Evolutionary conservation across 2,329 filamentous ascomycete genomes (phyloP).

Genomic region (Penicillium sp.): DNA sequence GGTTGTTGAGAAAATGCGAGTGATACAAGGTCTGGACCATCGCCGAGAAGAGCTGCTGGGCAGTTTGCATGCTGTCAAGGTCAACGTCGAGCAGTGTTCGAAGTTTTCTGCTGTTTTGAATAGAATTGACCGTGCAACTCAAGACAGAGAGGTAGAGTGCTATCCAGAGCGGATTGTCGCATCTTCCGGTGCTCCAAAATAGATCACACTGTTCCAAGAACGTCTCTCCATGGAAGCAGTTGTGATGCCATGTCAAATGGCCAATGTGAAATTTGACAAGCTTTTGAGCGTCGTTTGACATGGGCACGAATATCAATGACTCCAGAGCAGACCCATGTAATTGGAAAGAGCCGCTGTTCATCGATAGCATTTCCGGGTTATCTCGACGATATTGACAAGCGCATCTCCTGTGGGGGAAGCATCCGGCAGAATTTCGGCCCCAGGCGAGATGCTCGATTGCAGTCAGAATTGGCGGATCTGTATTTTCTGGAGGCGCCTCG

Average conservation of each 20-base stretch:
- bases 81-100: slow-evolving; percentile 21
- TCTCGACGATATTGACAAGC: slow-evolving; percentile 29
- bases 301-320: slow-evolving; percentile 13
- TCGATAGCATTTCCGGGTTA: slow-evolving; percentile 14
- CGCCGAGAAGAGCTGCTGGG: slow-evolving; percentile 30
- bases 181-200: slow-evolving; percentile 27
- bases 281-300: slow-evolving; percentile 19
- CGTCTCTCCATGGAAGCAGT: slow-evolving; percentile 27
- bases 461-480: slow-evolving; percentile 33
- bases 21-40: slow-evolving; percentile 39
- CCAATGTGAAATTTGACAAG: slow-evolving; percentile 27
- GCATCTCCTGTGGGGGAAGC: slow-evolving; percentile 39
- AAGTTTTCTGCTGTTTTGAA: slow-evolving; percentile 27
- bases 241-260: slow-evolving; percentile 30
- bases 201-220: slow-evolving; percentile 30
- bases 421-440: slow-evolving; percentile 39
- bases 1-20: slow-evolving; percentile 37
- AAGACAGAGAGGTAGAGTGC: slow-evolving; percentile 29
- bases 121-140: slow-evolving; percentile 28
- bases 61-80: slow-evolving; percentile 26
- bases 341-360: slow-evolving; percentile 16
- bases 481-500: slow-evolving; percentile 17
- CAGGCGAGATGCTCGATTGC: slow-evolving; percentile 43
- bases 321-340: slow-evolving; percentile 13
- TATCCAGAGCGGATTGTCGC: slow-evolving; percentile 29